Evolutionary conservation across 352 stramenopile species (phyloP).

Genomic region (Thraustotheca clavata): DNA sequence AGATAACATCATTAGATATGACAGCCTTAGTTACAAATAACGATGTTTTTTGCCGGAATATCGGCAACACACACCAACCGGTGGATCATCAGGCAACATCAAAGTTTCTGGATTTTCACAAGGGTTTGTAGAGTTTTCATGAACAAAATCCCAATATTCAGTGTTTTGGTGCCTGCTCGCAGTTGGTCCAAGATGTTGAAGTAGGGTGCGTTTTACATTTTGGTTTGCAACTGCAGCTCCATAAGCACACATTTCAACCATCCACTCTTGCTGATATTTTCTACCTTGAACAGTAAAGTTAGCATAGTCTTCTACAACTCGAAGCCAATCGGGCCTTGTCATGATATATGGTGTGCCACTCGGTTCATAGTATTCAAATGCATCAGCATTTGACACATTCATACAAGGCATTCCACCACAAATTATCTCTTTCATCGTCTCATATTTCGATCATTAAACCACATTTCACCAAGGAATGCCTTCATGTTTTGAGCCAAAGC

Average conservation of each 20-base stretch:
- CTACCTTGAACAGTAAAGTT: not conserved
- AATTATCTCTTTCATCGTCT: constrained; percentile 9
- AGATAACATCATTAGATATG: too few relatives aligned
- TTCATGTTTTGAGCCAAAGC: constrained; percentile 18
- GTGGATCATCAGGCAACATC: not conserved
- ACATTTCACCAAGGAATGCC: constrained; percentile 4
- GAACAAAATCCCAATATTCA: constrained; percentile 10
- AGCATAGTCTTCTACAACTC: not conserved
- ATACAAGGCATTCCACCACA: not conserved
- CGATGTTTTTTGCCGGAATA: too few relatives aligned
- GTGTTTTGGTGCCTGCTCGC: not conserved
- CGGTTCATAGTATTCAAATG: constrained; percentile 13
- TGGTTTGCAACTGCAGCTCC: constrained; percentile 12
- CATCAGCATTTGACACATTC: constrained; percentile 1
- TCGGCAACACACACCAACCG: too few relatives aligned
- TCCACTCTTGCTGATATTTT: not conserved
- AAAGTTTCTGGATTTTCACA: constrained; percentile 22
- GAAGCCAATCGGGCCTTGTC: not conserved
- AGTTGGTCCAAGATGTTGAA: constrained; percentile 8
- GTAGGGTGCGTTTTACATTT: constrained; percentile 3
- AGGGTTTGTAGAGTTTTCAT: constrained; percentile 10
- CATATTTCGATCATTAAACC: constrained; percentile 12
- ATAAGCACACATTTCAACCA: constrained; percentile 16
- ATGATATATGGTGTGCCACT: constrained; percentile 14
- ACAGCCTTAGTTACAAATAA: too few relatives aligned